Evolutionary conservation across 2,329 filamentous ascomycete species (phyloP).

Genomic region (Pestalotiopsis sp.): DNA sequence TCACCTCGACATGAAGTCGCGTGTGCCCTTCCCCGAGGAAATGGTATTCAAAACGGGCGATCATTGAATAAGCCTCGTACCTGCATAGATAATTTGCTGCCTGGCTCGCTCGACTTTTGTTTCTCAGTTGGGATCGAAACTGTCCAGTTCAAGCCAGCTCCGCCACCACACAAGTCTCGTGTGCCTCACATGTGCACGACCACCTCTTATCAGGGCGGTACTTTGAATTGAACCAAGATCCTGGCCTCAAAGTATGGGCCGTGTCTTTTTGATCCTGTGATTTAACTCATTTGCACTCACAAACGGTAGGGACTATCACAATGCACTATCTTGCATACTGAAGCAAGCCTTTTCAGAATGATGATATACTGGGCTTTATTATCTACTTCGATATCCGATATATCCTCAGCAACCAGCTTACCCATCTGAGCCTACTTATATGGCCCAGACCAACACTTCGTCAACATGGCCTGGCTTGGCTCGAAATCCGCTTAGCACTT

Average conservation of each 20-base stretch:
- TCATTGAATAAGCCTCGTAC: not conserved
- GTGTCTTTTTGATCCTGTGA: too few relatives aligned
- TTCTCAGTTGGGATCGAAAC: not conserved
- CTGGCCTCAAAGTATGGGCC: too few relatives aligned
- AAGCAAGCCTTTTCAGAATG: not conserved
- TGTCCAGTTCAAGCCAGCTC: not conserved
- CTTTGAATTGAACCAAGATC: too few relatives aligned
- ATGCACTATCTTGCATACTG: not conserved
- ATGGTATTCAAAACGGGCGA: not conserved
- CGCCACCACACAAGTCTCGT: not conserved
- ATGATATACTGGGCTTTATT: not conserved
- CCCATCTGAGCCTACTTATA: not conserved
- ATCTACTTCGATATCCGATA: not conserved
- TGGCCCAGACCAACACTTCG: not conserved
- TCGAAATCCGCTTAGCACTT: conserved; percentile 21
- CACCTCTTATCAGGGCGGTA: too few relatives aligned
- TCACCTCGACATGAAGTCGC: too few relatives aligned
- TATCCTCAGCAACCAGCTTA: not conserved
- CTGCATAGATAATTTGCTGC: not conserved
- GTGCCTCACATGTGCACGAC: too few relatives aligned
- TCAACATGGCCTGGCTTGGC: not conserved
- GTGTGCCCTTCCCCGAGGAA: too few relatives aligned
- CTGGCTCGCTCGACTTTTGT: not conserved
- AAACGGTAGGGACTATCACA: not conserved
- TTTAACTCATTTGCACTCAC: too few relatives aligned